A percentile compares a stretch with the other conserved stretches of the same genome.
Conservation (phyloP, 345 rosid species). For the Citrus australasica region DNA sequence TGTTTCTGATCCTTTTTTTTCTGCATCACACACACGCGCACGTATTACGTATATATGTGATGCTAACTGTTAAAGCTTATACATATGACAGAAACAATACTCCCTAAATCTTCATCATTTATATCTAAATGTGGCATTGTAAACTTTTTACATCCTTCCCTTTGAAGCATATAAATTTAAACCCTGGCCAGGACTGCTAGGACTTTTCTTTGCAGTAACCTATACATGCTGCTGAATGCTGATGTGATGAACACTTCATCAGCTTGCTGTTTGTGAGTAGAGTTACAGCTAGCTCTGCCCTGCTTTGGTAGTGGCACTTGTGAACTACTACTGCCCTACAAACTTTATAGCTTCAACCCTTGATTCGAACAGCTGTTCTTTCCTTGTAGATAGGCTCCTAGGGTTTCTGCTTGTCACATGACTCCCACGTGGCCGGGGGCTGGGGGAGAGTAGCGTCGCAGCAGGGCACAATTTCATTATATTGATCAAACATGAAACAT, state of each 20-base stretch:
- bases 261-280: conserved; percentile 11
- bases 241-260: conserved; percentile 26
- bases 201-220: not conserved
- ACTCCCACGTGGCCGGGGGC: not conserved
- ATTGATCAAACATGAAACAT: no score
- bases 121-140: conserved; percentile 26
- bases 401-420: conserved; percentile 11
- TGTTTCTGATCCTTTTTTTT: conserved; percentile 3
- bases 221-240: not conserved
- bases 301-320: not conserved
- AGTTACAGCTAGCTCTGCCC: not conserved
- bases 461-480: no score
- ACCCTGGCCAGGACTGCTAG: not conserved
- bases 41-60: no score
- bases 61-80: conserved; percentile 19
- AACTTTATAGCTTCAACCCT: not conserved
- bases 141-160: conserved; percentile 3
- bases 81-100: not conserved
- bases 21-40: no score
- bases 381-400: conserved; percentile 4
- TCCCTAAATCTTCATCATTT: not conserved
- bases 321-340: not conserved
- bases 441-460: no score
- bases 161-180: not conserved
- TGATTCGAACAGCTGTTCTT: conserved; percentile 11